These are phyloP conservation scores for Elsinoe fawcettii DNA, from an alignment of 2,329 filamentous ascomycete genomes.

Conservation along the genomic window DNA sequence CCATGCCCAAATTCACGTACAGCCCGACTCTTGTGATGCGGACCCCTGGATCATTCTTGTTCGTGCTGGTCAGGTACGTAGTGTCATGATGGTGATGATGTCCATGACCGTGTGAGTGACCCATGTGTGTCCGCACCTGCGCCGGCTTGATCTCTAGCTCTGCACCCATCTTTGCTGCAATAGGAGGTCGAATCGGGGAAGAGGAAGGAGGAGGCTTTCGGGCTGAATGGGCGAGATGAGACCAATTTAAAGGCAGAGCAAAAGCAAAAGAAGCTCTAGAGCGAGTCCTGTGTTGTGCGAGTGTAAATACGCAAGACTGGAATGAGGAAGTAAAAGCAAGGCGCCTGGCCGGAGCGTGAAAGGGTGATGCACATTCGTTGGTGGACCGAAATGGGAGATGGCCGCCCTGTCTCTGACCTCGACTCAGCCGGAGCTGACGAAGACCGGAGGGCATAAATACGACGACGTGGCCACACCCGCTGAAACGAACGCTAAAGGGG, in stretches of 20 bases:
- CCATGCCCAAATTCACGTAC: constrained; percentile 88
- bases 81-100: constrained; percentile 79
- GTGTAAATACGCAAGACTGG: constrained; percentile 11
- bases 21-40: constrained; percentile 86
- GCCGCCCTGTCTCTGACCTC: constrained; percentile 2
- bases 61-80: constrained; percentile 67
- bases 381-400: constrained; percentile 4
- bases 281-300: not conserved
- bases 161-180: constrained; percentile 20
- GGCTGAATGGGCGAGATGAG: constrained; percentile 26
- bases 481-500: constrained; percentile 12
- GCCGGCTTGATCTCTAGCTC: constrained; percentile 15
- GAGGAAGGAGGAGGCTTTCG: constrained; percentile 16
- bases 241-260: constrained; percentile 25
- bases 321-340: constrained; percentile 9
- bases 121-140: constrained; percentile 27
- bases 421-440: constrained; percentile 13
- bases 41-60: constrained; percentile 88
- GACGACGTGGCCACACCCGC: constrained; percentile 7
- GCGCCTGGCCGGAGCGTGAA: constrained; percentile 7
- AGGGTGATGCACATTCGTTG: constrained; percentile 12
- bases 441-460: constrained; percentile 2
- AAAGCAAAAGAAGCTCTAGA: not conserved
- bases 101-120: constrained; percentile 39
- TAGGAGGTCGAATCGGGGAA: not conserved